phyloP scores from a whole-genome alignment of 2,329 filamentous ascomycete genomes.

The Pleomassaria siparia region DNA sequence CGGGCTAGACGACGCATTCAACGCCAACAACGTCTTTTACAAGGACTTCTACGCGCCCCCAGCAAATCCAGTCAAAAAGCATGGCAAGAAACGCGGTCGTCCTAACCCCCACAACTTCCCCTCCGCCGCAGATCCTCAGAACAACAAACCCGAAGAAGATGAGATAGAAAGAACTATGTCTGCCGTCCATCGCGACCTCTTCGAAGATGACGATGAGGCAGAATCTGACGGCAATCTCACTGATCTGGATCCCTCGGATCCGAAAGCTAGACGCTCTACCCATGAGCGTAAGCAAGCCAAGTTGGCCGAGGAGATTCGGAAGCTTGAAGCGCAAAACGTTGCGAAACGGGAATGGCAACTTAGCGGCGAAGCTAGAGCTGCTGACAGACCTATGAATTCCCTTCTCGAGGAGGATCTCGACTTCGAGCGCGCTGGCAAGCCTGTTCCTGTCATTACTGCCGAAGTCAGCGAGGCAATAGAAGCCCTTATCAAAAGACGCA shows the following conservation, averaged over 20 bases:
- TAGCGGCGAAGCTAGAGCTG: slow-evolving; percentile 80
- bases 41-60: slow-evolving; percentile 92
- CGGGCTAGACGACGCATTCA: slow-evolving; percentile 59
- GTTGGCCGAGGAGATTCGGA: slow-evolving; percentile 85
- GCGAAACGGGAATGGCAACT: slow-evolving; percentile 90
- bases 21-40: slow-evolving; percentile 88
- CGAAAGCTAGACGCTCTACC: slow-evolving; percentile 73
- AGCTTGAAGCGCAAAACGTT: slow-evolving; percentile 84
- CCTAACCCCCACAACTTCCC: slow-evolving; percentile 58
- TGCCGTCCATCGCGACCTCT: slow-evolving; percentile 84
- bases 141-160: slow-evolving; percentile 50
- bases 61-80: slow-evolving; percentile 62
- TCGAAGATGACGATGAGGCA: slow-evolving; percentile 70
- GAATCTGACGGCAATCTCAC: slow-evolving; percentile 62
- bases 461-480: slow-evolving; percentile 91
- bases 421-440: slow-evolving; percentile 93
- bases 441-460: slow-evolving; percentile 88
- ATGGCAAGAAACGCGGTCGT: slow-evolving; percentile 57
- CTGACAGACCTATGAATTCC: slow-evolving; percentile 84
- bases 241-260: slow-evolving; percentile 65
- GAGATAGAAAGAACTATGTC: slow-evolving; percentile 83
- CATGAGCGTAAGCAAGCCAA: slow-evolving; percentile 87
- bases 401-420: slow-evolving; percentile 92
- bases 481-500: slow-evolving; percentile 89
- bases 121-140: slow-evolving; percentile 37